Evolutionary conservation across 176 grass and related monocot species (phyloP).

Genomic region (Lolium multiflorum): DNA sequence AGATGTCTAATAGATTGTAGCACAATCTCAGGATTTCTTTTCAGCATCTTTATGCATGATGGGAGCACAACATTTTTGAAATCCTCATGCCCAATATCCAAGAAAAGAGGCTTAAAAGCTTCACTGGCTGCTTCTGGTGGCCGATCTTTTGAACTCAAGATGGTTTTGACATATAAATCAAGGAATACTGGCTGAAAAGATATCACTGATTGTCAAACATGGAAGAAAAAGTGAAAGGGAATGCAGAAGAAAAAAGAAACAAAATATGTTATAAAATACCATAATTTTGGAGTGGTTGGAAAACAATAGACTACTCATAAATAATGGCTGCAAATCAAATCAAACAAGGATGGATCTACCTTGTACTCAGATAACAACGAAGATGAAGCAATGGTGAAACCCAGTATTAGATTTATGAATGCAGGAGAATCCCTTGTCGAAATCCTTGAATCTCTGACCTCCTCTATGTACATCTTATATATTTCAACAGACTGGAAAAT

Average conservation of each 20-base stretch:
- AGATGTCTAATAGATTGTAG: constrained; percentile 81
- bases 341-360: constrained; percentile 53
- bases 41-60: constrained; percentile 91
- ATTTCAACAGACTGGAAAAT: constrained; percentile 63
- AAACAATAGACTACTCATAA: neutral
- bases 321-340: constrained; percentile 21
- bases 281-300: constrained; percentile 24
- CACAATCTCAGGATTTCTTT: constrained; percentile 95
- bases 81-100: constrained; percentile 81
- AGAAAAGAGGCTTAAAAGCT: constrained; percentile 83
- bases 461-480: constrained; percentile 89
- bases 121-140: constrained; percentile 69
- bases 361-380: constrained; percentile 74
- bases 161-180: constrained; percentile 80
- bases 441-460: constrained; percentile 86
- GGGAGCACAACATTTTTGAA: constrained; percentile 77
- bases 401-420: constrained; percentile 80
- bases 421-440: constrained; percentile 61
- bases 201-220: constrained; percentile 35
- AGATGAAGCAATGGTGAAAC: constrained; percentile 61
- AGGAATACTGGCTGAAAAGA: constrained; percentile 78
- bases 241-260: neutral
- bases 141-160: constrained; percentile 83
- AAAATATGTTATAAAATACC: constrained; percentile 10
- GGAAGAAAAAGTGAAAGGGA: constrained; percentile 6